Conservation (phyloP, 2,329 filamentous ascomycete genomes). For the Sclerotinia nivalis region DNA sequence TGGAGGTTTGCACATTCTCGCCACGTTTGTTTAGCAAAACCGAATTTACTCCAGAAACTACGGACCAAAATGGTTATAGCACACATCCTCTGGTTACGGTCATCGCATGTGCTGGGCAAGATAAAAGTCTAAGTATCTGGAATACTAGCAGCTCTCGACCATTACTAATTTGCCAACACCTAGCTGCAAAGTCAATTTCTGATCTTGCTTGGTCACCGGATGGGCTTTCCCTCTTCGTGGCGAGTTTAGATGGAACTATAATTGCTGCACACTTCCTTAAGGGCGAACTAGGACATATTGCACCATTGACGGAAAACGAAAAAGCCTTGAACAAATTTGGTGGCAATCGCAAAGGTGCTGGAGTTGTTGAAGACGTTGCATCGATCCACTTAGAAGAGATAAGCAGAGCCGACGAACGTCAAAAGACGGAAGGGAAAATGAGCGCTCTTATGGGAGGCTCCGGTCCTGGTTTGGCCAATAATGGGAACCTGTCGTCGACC, state of each 20-base stretch:
- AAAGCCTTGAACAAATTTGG: constrained; percentile 92
- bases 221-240: constrained; percentile 81
- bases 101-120: constrained; percentile 93
- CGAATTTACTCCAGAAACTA: constrained; percentile 54
- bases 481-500: constrained; percentile 36
- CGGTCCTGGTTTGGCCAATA: constrained; percentile 42
- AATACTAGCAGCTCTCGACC: constrained; percentile 94
- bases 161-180: constrained; percentile 84
- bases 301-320: constrained; percentile 84
- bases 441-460: constrained; percentile 95
- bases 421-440: constrained; percentile 91
- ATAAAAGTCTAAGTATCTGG: constrained; percentile 96
- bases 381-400: constrained; percentile 83
- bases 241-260: constrained; percentile 87
- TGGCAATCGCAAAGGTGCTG: constrained; percentile 80
- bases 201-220: constrained; percentile 94
- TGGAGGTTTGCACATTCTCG: constrained; percentile 96
- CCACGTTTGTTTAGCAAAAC: constrained; percentile 81
- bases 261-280: constrained; percentile 78
- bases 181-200: constrained; percentile 88
- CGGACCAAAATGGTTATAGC: constrained; percentile 50
- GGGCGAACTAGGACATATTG: constrained; percentile 87
- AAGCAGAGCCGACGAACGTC: constrained; percentile 87
- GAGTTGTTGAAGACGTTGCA: constrained; percentile 90
- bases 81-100: constrained; percentile 72